A percentile compares a stretch with the other conserved stretches of the same genome.
phyloP scores from a whole-genome alignment of 257 asterid species.

The Mitragyna speciosa region DNA sequence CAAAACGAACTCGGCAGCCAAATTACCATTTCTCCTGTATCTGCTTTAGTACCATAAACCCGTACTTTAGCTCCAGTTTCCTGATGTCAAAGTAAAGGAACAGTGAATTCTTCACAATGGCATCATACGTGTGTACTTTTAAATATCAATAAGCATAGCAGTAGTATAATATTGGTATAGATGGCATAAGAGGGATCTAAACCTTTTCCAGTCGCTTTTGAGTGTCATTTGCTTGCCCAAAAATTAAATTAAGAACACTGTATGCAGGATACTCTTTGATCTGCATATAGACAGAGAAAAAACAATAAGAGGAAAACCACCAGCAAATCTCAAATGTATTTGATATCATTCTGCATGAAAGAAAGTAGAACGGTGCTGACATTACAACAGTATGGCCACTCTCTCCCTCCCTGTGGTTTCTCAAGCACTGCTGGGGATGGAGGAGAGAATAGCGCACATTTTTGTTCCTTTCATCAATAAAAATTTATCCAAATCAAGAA shows the following conservation, averaged over 20 bases:
- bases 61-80: slow-evolving; percentile 93
- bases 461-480: neutral
- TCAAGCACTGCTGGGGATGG: too few relatives aligned
- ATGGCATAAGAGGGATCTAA: neutral
- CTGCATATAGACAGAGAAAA: slow-evolving; percentile 48
- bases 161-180: neutral
- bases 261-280: slow-evolving; percentile 69
- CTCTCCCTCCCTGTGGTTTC: neutral
- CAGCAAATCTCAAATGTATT: neutral
- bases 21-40: slow-evolving; percentile 64
- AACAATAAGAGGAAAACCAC: slow-evolving; percentile 21
- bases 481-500: neutral
- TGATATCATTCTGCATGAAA: neutral
- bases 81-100: slow-evolving; percentile 41
- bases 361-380: neutral
- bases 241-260: slow-evolving; percentile 59
- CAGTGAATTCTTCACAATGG: neutral
- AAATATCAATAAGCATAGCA: too few relatives aligned
- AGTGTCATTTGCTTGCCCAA: slow-evolving; percentile 69
- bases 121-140: too few relatives aligned
- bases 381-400: neutral
- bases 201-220: slow-evolving; percentile 91
- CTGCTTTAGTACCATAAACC: slow-evolving; percentile 69
- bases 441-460: neutral
- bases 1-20: slow-evolving; percentile 2